These are phyloP conservation scores for Gossypium davidsonii DNA, from an alignment of 441 rosid genomes.

Conservation along the genomic window DNA sequence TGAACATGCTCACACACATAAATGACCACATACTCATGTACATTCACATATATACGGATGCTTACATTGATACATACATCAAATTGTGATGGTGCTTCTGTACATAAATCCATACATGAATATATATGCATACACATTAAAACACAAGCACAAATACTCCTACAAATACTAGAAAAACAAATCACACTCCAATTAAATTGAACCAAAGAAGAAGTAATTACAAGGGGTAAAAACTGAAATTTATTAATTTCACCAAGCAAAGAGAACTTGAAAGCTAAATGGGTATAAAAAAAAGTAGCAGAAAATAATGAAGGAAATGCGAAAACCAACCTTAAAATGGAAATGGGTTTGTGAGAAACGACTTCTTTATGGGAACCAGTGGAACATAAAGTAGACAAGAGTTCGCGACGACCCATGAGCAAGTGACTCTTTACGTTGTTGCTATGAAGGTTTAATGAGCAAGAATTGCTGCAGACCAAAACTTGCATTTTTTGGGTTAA, in stretches of 20 bases:
- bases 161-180: background rate
- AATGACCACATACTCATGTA: background rate
- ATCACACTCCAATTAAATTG: background rate
- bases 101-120: background rate
- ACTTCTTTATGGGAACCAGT: conserved; percentile 19
- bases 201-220: background rate
- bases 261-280: background rate
- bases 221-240: background rate
- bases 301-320: background rate
- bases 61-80: background rate
- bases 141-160: background rate
- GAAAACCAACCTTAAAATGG: conserved; percentile 32
- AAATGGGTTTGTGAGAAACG: conserved; percentile 30
- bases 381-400: conserved; percentile 42
- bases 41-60: background rate
- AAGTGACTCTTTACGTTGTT: conserved; percentile 23
- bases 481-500: conserved; percentile 39
- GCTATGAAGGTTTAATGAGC: conserved; percentile 35
- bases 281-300: background rate
- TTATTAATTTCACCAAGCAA: conserved; percentile 4
- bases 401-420: conserved; percentile 50
- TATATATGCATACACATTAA: background rate
- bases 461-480: conserved; percentile 34
- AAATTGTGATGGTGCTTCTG: background rate
- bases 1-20: background rate